phyloP scores from a whole-genome alignment of 768 basidiomycete genomes.

The Neoboletus brunneissimus region DNA sequence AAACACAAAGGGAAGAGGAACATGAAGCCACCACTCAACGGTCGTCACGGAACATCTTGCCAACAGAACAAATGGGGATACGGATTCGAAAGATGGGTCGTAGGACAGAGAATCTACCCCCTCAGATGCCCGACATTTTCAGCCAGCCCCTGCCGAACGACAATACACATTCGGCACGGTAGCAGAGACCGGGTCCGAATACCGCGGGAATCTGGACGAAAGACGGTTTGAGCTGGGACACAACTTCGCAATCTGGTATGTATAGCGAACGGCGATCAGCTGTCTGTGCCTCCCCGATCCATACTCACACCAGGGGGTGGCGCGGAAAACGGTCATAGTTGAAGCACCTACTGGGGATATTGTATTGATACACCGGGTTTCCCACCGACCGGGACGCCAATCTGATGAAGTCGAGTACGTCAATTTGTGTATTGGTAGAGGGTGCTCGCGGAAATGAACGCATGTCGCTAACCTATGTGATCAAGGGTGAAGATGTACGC shows the following conservation, averaged over 20 bases:
- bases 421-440: constrained; percentile 6
- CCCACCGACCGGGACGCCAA: constrained; percentile 3
- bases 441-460: constrained; percentile 24
- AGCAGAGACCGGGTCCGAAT: constrained; percentile 10
- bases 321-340: constrained; percentile 5
- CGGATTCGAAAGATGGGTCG: neutral
- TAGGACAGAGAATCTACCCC: neutral
- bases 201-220: constrained; percentile 9
- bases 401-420: constrained; percentile 13
- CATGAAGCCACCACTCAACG: neutral
- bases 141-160: neutral
- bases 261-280: constrained; percentile 30
- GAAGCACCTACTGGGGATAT: neutral
- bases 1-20: neutral
- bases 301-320: constrained; percentile 22
- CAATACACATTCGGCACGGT: neutral
- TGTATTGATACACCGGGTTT: constrained; percentile 5
- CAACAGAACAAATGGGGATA: neutral
- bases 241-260: constrained; percentile 2
- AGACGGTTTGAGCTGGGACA: neutral
- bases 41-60: neutral
- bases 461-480: constrained; percentile 8
- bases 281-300: constrained; percentile 18
- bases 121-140: neutral
- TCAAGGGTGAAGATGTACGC: constrained; percentile 15